Evolutionary conservation across 768 basidiomycete species (phyloP), one percentile per base, ranked within the genome.

Genomic region (Amanita phalloides): DNA sequence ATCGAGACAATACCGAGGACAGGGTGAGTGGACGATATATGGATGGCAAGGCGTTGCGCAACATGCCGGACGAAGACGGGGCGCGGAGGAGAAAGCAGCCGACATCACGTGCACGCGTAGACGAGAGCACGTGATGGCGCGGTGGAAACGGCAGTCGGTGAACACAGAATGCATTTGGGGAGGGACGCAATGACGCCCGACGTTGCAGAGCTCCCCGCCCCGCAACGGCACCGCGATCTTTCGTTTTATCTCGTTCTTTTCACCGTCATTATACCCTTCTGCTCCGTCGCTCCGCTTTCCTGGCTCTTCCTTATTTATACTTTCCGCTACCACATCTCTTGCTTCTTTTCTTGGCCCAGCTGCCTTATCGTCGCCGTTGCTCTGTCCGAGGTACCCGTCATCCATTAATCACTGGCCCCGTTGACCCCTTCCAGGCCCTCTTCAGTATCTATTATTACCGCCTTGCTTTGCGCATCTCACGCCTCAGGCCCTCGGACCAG

Each of bases 381-480:
- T 33, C 64, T 81, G 28, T 74, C 67, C 58, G 86, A 88, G 75
- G 86, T 84, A 45, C 33, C 33, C 56, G 67, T 60, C 8, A 43
- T 23, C 43, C 41, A 48, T 42, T 48, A 49, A 43, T 38, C 20
- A 23, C 44, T 30, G 4, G 35, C 44, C 50, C 32, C 49, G 35
- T 56, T 50, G 25, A 58, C 25, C 35, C 17, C 46, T 13, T 49
- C 2, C 51, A 89, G 86, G 78, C 80, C 7, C 62, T 81, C 53
- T 90, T 90, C 62, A 85, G 82, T 58, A 60, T 86, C 14, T 80
- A 87, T 62, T 74, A 88, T 57, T 65, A 65, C 53, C 64, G 72
- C 50, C 72, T 88, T 38, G 69, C 73, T 17, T 66, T 62, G 48
- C 67, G 68, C 53, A 70, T 83, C 37, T 69, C 77, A 33, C 67